These are phyloP conservation scores for Xylaria scruposa DNA, from an alignment of 495 filamentous ascomycete genomes.

Conservation along the genomic window DNA sequence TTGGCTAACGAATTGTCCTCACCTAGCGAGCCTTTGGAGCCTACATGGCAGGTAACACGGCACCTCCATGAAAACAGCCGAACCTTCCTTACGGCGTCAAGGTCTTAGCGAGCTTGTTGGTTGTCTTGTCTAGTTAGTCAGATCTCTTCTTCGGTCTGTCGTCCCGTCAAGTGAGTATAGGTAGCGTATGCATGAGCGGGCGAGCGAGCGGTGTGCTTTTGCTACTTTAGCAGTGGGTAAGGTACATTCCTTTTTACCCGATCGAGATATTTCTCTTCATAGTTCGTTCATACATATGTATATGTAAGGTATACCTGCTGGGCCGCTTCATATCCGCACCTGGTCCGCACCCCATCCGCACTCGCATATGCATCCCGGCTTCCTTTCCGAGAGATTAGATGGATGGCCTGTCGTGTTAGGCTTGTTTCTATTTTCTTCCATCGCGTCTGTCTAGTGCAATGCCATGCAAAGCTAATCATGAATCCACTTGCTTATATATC, in stretches of 20 bases:
- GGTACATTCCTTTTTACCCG: constrained; percentile 14
- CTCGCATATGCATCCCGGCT: constrained; percentile 17
- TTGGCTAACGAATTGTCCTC: constrained; percentile 27
- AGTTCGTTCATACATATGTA: background rate
- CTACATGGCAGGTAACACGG: constrained; percentile 53
- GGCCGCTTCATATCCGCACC: constrained; percentile 12
- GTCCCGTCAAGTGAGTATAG: background rate
- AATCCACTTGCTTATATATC: background rate
- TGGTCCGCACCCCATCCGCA: constrained; percentile 13
- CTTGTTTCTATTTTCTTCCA: constrained; percentile 5
- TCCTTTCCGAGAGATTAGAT: constrained; percentile 12
- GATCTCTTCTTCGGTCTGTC: background rate
- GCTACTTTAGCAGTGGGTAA: constrained; percentile 4
- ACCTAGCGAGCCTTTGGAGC: constrained; percentile 51
- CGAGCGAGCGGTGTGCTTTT: constrained; percentile 14
- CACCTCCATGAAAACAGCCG: constrained; percentile 32
- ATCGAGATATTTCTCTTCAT: constrained; percentile 17
- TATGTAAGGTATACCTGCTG: background rate
- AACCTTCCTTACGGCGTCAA: background rate
- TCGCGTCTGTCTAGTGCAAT: background rate
- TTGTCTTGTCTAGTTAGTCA: background rate
- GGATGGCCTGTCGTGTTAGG: background rate
- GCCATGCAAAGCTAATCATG: constrained; percentile 2
- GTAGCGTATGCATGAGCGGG: constrained; percentile 13
- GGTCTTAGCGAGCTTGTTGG: background rate